These are phyloP conservation scores for Verbascum thapsus DNA, from an alignment of 257 asterid species.

Conservation along the genomic window DNA sequence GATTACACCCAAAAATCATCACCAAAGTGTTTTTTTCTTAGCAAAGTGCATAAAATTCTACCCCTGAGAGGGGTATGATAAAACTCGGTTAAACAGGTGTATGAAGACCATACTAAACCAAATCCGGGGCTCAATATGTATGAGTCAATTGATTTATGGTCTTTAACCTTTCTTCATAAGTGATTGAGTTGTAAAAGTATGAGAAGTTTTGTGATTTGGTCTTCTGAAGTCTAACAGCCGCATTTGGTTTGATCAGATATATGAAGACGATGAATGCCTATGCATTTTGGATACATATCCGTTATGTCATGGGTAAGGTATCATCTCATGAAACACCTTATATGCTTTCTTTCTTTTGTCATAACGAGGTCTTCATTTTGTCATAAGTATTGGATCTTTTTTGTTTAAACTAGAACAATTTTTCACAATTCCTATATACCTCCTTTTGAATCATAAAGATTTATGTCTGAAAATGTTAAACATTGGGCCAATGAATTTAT, in stretches of 20 bases:
- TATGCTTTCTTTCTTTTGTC: constrained; percentile 20
- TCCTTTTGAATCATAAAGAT: background rate
- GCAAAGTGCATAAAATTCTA: background rate
- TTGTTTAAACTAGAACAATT: background rate
- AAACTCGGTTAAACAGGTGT: background rate
- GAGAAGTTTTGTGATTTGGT: constrained; percentile 4
- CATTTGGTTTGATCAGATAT: constrained; percentile 57
- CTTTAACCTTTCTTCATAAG: background rate
- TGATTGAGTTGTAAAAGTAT: background rate
- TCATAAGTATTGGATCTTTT: background rate
- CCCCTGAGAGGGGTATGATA: background rate
- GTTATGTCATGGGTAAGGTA: constrained; percentile 96
- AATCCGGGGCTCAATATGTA: background rate
- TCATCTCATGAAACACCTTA: constrained; percentile 41
- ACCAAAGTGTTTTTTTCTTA: background rate
- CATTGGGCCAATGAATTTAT: background rate
- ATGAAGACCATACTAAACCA: background rate
- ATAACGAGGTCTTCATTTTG: constrained; percentile 9
- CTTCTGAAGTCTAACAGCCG: constrained; percentile 34
- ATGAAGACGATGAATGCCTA: constrained; percentile 84
- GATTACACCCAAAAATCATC: background rate
- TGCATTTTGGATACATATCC: constrained; percentile 94
- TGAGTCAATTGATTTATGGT: background rate
- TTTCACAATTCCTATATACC: constrained; percentile 3
- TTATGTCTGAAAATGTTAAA: constrained; percentile 10